Conservation (phyloP, 139 green algal genomes). For the Micractinium conductrix region DNA sequence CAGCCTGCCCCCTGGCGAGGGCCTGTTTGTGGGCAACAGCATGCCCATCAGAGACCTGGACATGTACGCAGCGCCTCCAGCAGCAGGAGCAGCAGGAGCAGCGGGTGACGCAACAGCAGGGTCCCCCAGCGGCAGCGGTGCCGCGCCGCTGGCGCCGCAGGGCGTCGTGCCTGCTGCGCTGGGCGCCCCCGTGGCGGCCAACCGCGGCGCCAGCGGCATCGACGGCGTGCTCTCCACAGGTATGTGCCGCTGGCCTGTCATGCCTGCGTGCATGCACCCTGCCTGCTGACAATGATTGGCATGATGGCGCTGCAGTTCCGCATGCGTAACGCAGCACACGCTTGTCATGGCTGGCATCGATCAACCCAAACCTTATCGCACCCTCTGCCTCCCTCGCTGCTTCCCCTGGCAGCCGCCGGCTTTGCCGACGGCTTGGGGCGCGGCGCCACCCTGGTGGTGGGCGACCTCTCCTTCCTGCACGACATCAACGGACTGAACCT, state of each 20-base stretch:
- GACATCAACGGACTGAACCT: slow-evolving; percentile 96
- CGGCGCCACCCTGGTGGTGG: slow-evolving; percentile 89
- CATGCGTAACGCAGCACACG: too few species aligned
- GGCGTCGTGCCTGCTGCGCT: slow-evolving; percentile 14
- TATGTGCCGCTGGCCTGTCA: neutral
- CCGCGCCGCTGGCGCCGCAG: neutral
- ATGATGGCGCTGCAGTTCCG: too few species aligned
- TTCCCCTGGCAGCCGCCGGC: slow-evolving; percentile 68
- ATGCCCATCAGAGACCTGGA: slow-evolving; percentile 99
- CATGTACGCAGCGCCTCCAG: slow-evolving; percentile 76
- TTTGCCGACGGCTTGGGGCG: slow-evolving; percentile 88
- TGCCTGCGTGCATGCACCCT: too few species aligned
- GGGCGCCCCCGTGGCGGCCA: slow-evolving; percentile 75
- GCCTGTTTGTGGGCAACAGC: slow-evolving; percentile 96
- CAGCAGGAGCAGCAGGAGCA: slow-evolving; percentile 8
- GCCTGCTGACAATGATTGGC: too few species aligned
- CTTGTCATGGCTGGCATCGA: too few species aligned
- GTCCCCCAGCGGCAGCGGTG: neutral
- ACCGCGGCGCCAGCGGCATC: slow-evolving; percentile 96
- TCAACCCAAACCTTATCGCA: too few species aligned
- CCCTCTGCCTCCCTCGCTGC: neutral
- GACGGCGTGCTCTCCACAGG: slow-evolving; percentile 92
- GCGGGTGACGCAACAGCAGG: too few species aligned
- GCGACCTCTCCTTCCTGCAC: slow-evolving; percentile 98
- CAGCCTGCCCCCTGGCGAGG: slow-evolving; percentile 59